Evolutionary conservation across 1,139 yeast species (phyloP), one percentile per base, ranked within the genome.

Genomic region (Yamadazyma trypodendri): DNA sequence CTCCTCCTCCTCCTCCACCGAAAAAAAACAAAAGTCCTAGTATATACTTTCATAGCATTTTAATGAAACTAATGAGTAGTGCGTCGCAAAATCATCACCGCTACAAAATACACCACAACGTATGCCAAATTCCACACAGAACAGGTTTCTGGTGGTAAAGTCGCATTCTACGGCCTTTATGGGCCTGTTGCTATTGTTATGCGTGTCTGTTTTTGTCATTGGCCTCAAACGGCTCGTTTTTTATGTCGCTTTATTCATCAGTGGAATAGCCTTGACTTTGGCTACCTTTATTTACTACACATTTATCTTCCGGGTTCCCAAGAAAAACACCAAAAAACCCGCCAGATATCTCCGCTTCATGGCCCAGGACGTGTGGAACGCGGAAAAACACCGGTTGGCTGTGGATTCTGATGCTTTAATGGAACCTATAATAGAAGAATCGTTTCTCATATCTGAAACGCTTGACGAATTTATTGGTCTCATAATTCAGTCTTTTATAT

Each of bases 401-500:
- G 32, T 37, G 2, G 42, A 40, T 20, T 22, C 29, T 10, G 39
- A 42, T 0, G 31, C 40, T 12, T 42, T 51, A 45, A 34, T 32
- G 23, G 33, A 36, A 11, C 68, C 75, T 0, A 57, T 77, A 2
- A 66, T 75, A 35, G 70, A 75, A 2, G 75, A 75, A 21, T 76
- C 81, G 16, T 71, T 75, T 43, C 53, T 74, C 3, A 65, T 83
- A 11, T 77, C 83, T 2, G 73, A 70, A 33, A 69, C 79, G 0
- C 39, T 84, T 2, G 77, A 77, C 28, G 72, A 67, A 3, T 59
- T 88, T 7, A 60, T 83, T 2, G 67, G 69, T 25, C 57, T 75
- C 18, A 64, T 87, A 1, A 48, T 84, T 2, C 56, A 76, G 10
- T 84, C 81, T 45, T 88, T 84, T 55, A 70, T 89, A 2, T 56